Base-by-base conservation (phyloP, 2,329 filamentous ascomycete genomes). In the Epichloe baconii region DNA sequence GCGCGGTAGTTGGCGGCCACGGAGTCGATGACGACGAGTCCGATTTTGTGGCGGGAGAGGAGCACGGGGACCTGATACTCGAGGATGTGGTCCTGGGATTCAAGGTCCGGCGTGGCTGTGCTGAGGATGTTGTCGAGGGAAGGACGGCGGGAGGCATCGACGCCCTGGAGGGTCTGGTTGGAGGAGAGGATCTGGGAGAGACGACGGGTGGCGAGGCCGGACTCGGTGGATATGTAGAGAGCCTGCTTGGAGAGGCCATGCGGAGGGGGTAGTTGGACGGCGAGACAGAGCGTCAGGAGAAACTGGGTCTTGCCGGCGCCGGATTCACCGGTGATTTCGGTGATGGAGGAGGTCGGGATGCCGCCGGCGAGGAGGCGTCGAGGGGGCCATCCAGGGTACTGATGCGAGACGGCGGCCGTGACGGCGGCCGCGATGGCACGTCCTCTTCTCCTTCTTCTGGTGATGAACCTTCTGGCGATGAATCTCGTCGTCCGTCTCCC, bases 231-330 rank as follows among this genome's bases (percentile, higher is more conserved):
- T 61, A 98, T 86, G 73, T 98, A 98, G 37, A 98, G 76, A 1
- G 88, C 85, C n/a, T 82, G 77, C 54, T 82, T 81, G 38, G 78
- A 78, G 0, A 89, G 75, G 5, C 88, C 88, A 42, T 75, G 73
- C 0, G 88, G 86, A 1, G 80, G 86, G 82, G 86, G 82, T 4
- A 97, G 82, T 66, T 98, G 93, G 15, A 84, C 83, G 35, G 90
- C 78, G 36, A 97, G 81, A 44, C 95, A 82, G 31, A 98, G 77
- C 21, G 84, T 83, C 31, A 97, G 78, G 31, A 97, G 82, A 61
- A 96, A 81, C 66, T 98, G 93, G 1, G 93, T 96, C 76, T 98
- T 98, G 61, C 91, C 93, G 57, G 83, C 86, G 59, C 90, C 93
- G 57, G 88, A 95, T 72, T 97, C 93, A 53, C 93, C 93, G 2